These are phyloP conservation scores for Berkeleyomyces basicola DNA, from an alignment of 2,329 filamentous ascomycete species.

Conservation along the genomic window DNA sequence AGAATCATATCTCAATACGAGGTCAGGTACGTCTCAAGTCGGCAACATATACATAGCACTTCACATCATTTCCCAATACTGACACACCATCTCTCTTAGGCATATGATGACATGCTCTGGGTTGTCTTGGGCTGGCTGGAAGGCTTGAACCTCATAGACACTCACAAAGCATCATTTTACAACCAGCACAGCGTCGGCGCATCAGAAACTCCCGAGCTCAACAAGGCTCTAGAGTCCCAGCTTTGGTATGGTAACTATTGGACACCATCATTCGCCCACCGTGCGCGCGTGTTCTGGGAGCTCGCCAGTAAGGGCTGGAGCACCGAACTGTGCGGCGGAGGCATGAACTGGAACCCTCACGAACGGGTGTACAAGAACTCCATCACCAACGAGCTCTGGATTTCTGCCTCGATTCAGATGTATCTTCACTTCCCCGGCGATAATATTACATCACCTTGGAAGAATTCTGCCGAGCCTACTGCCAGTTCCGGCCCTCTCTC, in stretches of 20 bases:
- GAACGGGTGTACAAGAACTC: constrained; percentile 83
- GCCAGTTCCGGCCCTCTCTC: constrained; percentile 19
- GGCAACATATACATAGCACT: not conserved
- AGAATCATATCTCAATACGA: constrained; percentile 59
- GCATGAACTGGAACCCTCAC: constrained; percentile 80
- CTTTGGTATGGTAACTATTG: constrained; percentile 67
- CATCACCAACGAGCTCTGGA: constrained; percentile 84
- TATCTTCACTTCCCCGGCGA: constrained; percentile 80
- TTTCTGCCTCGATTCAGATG: constrained; percentile 74
- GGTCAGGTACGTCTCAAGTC: constrained; percentile 27
- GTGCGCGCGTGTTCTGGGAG: constrained; percentile 74
- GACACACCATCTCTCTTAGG: constrained; percentile 30
- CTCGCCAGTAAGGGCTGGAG: constrained; percentile 69
- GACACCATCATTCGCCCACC: constrained; percentile 60
- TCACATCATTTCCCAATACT: not conserved
- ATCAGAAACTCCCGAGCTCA: constrained; percentile 15
- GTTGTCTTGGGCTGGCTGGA: constrained; percentile 86
- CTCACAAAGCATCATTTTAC: constrained; percentile 51
- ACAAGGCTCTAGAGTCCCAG: constrained; percentile 24
- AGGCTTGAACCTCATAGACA: constrained; percentile 54
- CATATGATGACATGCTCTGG: constrained; percentile 92
- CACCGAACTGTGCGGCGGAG: constrained; percentile 60
- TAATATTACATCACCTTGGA: constrained; percentile 52
- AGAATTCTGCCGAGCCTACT: constrained; percentile 6
- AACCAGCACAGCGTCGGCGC: constrained; percentile 17